Evolutionary conservation across 169 alveolate genomes (phyloP).

Genomic region (Eimeria praecox): DNA sequence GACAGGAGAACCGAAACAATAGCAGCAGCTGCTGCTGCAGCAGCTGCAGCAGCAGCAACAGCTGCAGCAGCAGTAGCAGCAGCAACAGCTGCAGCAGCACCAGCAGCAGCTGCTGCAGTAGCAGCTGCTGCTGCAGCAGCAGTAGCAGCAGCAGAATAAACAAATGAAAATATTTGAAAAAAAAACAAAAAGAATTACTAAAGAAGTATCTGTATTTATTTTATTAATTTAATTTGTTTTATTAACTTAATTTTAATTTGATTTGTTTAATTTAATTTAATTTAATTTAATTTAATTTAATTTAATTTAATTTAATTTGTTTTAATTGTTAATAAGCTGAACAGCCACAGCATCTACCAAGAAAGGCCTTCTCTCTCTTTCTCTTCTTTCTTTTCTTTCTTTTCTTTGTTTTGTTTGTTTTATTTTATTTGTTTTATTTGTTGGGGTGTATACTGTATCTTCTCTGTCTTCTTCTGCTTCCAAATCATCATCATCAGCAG

Average conservation of each 20-base stretch:
- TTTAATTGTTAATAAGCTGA: background rate
- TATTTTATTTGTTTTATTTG: no score
- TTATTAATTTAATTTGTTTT: background rate
- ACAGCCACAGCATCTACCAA: conserved; percentile 37
- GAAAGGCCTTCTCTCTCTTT: background rate
- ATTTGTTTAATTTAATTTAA: background rate
- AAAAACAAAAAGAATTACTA: background rate
- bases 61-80: background rate
- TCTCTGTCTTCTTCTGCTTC: background rate
- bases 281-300: background rate
- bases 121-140: background rate
- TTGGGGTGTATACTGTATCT: background rate
- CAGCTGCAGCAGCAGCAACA: background rate
- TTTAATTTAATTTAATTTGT: background rate
- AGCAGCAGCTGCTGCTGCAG: conserved; percentile 8
- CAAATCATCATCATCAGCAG: no score
- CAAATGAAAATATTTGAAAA: no score
- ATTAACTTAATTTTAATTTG: background rate
- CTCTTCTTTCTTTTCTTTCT: background rate
- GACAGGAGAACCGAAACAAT: no score
- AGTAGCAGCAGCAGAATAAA: no score
- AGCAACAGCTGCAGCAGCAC: background rate
- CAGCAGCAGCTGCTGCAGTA: background rate
- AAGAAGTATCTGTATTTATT: background rate
- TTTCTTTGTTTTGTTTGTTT: no score